A percentile compares a stretch with the other conserved stretches of the same genome.
phyloP scores from a whole-genome alignment of 352 stramenopile species.

The Globisporangium heterothallicum region DNA sequence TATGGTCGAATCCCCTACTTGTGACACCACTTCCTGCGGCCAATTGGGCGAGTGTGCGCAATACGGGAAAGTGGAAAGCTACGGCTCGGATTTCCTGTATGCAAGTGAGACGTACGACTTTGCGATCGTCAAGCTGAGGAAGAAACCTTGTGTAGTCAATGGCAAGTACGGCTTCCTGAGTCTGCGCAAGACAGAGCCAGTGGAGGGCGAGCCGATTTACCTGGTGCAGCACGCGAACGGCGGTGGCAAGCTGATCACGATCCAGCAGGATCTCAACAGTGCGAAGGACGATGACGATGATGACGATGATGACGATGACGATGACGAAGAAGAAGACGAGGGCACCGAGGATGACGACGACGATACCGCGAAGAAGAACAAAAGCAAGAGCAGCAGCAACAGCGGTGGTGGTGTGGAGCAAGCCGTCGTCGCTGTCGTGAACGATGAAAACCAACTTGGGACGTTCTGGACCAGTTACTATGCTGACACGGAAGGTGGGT shows the following conservation, averaged over 20 bases:
- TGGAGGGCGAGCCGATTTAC: constrained; percentile 39
- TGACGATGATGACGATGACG: constrained; percentile 15
- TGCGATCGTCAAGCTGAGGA: constrained; percentile 34
- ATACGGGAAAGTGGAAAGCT: constrained; percentile 18
- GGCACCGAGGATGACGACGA: constrained; percentile 2
- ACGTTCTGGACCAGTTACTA: constrained; percentile 39
- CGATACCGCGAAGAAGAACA: background rate
- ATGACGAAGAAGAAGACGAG: constrained; percentile 18
- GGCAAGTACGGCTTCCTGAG: constrained; percentile 33
- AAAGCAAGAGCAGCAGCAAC: background rate
- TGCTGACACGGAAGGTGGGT: constrained; percentile 37
- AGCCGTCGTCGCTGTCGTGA: constrained; percentile 15
- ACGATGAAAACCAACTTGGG: constrained; percentile 22
- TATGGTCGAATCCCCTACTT: constrained; percentile 27
- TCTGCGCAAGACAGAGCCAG: constrained; percentile 20
- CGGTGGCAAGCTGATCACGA: constrained; percentile 30
- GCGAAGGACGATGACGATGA: constrained; percentile 21
- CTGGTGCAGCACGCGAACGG: constrained; percentile 43
- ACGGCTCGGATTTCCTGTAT: constrained; percentile 18
- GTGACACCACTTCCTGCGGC: constrained; percentile 21
- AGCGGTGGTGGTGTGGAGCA: background rate
- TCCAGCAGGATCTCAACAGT: constrained; percentile 31
- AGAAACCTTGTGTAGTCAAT: constrained; percentile 21
- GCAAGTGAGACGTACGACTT: constrained; percentile 33
- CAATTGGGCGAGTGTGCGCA: constrained; percentile 25